Evolutionary conservation across 441 rosid species (phyloP), one percentile per base, ranked within the genome.

Genomic region (Croton laevigatus): DNA sequence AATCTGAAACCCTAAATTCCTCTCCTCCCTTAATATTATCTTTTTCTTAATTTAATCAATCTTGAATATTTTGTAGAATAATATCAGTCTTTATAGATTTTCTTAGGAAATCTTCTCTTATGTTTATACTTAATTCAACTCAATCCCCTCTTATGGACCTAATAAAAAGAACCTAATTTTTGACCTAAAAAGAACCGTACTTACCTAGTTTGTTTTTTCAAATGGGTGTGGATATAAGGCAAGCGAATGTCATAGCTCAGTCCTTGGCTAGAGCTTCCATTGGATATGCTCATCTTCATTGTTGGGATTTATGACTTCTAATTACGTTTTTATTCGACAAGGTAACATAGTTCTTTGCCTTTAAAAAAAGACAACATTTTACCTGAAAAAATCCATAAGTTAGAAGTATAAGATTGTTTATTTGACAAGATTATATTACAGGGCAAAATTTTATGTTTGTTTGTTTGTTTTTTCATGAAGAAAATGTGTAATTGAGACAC

Each of bases 1-100:
- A 71, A 63, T 68, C 63, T 49, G 70, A 74, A 82, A 75, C 82
- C 83, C 79, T 74, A 75, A 76, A 61, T 74, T 66, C 55, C 70
- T 32, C 36, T 38, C 69, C 46, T 60, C 17, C 61, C 48, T 74
- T 72, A 38, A 54, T 73, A 45, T 65, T 69, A 55, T 65, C 75
- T 69, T 27, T 40, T 40, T 75, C 76, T 59, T 77, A 66, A 19
- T 53, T n/a, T 53, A 2, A 14, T 49, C 71, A 75, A 69, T 69
- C 75, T 76, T 69, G 61, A 71, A 64, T 75, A 54, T 71, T 70
- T 72, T 70, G 66, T 78, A 74, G 70, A 78, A 65, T 51, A 67
- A n/a, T 53, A 53, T 3, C 14, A 46, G 10, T 59, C 17, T 40
- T 19, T 55, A 71, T 48, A 60, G 66, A 40, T 62, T 68, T 44